Base-by-base conservation (phyloP, 108 stramenopile genomes). In the Nitzschia putrida region DNA sequence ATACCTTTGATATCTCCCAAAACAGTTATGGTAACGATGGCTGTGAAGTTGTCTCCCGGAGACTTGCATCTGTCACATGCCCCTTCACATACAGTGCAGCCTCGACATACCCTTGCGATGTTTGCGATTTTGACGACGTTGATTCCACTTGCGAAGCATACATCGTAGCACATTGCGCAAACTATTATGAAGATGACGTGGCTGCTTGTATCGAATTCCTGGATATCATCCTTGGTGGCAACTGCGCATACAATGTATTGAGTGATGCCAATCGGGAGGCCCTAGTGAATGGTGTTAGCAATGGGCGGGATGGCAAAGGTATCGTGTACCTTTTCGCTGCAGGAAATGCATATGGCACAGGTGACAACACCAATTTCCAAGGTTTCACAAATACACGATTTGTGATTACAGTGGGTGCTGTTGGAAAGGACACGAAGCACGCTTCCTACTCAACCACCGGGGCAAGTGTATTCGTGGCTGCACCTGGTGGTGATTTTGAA, bases 291-390 rank as follows among this genome's bases (percentile, higher is more conserved):
- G 78, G 74, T 3, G 58, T 77, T 1, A 38, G 14, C 3, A 20
- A 78, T 24, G 83, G 83, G 13, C 67, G 83, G 1, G 64, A 74
- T 51, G 83, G 83, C 42, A 84, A 78, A 59, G 83, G 83, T 20
- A 75, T 73, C 16, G 64, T 84, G 22, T 81, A 61, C 47, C 64
- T 78, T 21, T 80, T 80, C 57, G 76, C 83, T 13, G 47, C 80
- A 0, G 83, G 83, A 13, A 84, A 84, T 57, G 72, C 53, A n/a
- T 78, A 61, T 37, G 21, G 25, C 5, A 3, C 20, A n/a, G 80
- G 76, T 16, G 77, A 69, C 43, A 69, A 84, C 54, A 56, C 68
- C 43, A 84, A 81, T 61, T 70, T 68, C 58, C 64, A 77, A 50
- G 73, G 68, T 13, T 75, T 45, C 38, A 56, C 59, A 22, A 78